Percentiles rank a stretch among this genome's conserved stretches.
Conservation (phyloP, 352 stramenopile genomes). For the Phytopythium litorale region DNA sequence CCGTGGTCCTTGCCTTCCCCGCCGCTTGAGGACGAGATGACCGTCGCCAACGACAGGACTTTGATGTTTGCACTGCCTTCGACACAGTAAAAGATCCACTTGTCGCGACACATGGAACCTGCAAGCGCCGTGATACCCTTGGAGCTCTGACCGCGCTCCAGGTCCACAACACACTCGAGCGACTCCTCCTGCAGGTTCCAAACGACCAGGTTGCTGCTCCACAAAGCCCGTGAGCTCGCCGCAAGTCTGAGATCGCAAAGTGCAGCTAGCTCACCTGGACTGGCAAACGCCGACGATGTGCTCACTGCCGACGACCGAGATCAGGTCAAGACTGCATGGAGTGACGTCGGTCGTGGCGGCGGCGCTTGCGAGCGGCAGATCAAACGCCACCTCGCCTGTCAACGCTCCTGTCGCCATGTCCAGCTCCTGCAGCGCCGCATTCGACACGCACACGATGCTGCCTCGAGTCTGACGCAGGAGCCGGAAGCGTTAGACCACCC, state of each 20-base stretch:
- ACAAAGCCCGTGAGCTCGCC: not conserved
- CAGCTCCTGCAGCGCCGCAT: conserved; percentile 55
- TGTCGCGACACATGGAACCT: conserved; percentile 48
- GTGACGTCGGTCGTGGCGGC: not conserved
- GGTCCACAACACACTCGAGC: conserved; percentile 52
- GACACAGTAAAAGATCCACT: conserved; percentile 67
- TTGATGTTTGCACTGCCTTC: conserved; percentile 79
- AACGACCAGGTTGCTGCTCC: conserved; percentile 37
- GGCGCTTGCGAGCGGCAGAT: conserved; percentile 35
- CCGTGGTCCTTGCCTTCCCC: conserved; percentile 21
- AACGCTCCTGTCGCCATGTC: conserved; percentile 49
- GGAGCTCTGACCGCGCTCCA: conserved; percentile 45
- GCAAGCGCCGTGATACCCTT: conserved; percentile 54
- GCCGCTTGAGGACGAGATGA: conserved; percentile 15
- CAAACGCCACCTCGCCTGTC: conserved; percentile 59
- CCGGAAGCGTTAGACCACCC: not conserved
- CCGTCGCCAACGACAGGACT: conserved; percentile 7
- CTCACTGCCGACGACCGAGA: conserved; percentile 38
- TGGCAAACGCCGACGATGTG: conserved; percentile 57
- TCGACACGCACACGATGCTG: conserved; percentile 52
- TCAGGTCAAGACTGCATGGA: conserved; percentile 32
- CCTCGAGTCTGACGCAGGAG: conserved; percentile 22
- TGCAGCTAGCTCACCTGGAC: conserved; percentile 16
- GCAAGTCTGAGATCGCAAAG: not conserved
- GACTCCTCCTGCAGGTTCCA: conserved; percentile 67